phyloP scores from a whole-genome alignment of 306 rosid species.

The Lupinus albus region DNA sequence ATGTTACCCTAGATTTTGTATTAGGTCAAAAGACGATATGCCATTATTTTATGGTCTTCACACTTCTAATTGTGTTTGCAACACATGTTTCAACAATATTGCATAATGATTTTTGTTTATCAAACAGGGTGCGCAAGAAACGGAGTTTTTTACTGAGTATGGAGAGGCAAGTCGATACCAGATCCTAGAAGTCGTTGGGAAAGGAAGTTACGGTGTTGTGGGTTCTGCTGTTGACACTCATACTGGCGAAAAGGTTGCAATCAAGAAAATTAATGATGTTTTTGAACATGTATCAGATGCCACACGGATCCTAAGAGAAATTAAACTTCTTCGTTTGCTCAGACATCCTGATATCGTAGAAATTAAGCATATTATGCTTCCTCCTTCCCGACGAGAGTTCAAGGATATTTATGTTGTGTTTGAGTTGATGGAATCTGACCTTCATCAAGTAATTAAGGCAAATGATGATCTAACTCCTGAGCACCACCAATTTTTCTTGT shows the following conservation, averaged over 20 bases:
- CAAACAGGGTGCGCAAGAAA: slow-evolving; percentile 63
- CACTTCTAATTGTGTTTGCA: slow-evolving; percentile 1
- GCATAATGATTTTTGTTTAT: slow-evolving; percentile 29
- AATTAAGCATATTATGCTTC: slow-evolving; percentile 58
- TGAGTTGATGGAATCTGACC: slow-evolving; percentile 63
- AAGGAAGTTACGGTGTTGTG: slow-evolving; percentile 58
- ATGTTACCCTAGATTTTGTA: slow-evolving; percentile 6
- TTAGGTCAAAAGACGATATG: background rate
- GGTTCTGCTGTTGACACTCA: slow-evolving; percentile 47
- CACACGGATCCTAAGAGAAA: slow-evolving; percentile 51
- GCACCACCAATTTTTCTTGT: slow-evolving; percentile 74
- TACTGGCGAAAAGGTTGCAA: slow-evolving; percentile 47
- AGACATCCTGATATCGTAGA: slow-evolving; percentile 53
- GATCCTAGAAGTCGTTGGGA: slow-evolving; percentile 49
- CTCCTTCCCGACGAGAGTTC: slow-evolving; percentile 53
- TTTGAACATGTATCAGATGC: slow-evolving; percentile 60
- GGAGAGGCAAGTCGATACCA: slow-evolving; percentile 68
- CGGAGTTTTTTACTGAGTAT: slow-evolving; percentile 93
- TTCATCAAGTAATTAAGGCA: slow-evolving; percentile 55
- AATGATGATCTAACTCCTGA: slow-evolving; percentile 53
- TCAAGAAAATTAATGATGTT: slow-evolving; percentile 54
- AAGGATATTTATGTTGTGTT: slow-evolving; percentile 54
- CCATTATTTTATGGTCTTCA: background rate
- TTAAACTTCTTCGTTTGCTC: slow-evolving; percentile 50
- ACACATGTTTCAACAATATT: background rate